These are phyloP conservation scores for Ceratobasidium sp. DNA, from an alignment of 1,284 basidiomycete species.

Conservation along the genomic window DNA sequence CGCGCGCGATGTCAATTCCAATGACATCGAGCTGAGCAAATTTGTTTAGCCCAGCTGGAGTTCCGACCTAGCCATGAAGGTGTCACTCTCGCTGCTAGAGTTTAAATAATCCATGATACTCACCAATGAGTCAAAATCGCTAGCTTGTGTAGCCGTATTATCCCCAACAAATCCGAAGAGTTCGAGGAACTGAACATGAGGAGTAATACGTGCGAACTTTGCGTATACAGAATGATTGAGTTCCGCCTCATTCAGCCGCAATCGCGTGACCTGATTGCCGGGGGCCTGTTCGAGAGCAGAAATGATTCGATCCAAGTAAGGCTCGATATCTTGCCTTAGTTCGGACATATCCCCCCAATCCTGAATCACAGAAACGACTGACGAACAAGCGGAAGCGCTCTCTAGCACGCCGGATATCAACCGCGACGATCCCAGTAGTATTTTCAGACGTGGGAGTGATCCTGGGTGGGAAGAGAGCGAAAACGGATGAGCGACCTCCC, in stretches of 20 bases:
- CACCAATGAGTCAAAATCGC: slow-evolving; percentile 5
- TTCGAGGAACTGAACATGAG: slow-evolving; percentile 14
- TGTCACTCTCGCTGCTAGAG: not conserved
- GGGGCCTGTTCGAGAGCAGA: slow-evolving; percentile 5
- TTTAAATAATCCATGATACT: not conserved
- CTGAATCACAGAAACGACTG: slow-evolving; percentile 4
- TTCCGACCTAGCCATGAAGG: not conserved
- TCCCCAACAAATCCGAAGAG: not conserved
- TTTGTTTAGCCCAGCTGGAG: slow-evolving; percentile 10
- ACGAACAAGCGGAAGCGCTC: slow-evolving; percentile 20
- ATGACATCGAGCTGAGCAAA: slow-evolving; percentile 9
- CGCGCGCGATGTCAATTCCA: not conserved
- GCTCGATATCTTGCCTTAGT: slow-evolving; percentile 2
- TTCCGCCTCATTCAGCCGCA: slow-evolving; percentile 1
- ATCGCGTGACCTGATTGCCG: not conserved
- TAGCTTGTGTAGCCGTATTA: not conserved
- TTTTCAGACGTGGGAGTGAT: slow-evolving; percentile 19
- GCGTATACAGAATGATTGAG: slow-evolving; percentile 7
- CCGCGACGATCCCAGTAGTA: slow-evolving; percentile 18
- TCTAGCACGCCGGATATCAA: slow-evolving; percentile 20
- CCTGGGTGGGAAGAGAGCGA: not conserved
- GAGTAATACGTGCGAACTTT: not conserved
- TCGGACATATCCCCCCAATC: slow-evolving; percentile 25
- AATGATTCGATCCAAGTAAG: slow-evolving; percentile 22
- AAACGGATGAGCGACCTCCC: slow-evolving; percentile 11